Evolutionary conservation across 495 filamentous ascomycete species (phyloP).

Genomic region (Astrocystis sublimbata): DNA sequence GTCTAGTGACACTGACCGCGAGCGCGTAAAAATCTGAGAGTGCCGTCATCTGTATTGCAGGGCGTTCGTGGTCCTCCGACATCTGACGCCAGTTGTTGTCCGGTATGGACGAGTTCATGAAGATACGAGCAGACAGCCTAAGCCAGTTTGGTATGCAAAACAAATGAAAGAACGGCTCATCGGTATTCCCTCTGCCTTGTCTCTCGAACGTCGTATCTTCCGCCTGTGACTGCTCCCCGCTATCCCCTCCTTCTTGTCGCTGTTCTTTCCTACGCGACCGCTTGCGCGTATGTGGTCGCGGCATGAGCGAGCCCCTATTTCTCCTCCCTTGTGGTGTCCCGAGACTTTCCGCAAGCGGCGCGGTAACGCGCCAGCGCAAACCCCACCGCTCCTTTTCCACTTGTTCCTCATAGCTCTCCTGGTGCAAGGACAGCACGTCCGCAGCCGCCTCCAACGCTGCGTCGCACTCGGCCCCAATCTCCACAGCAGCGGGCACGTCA

Average conservation of each 20-base stretch:
- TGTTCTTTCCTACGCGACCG: slow-evolving; percentile 23
- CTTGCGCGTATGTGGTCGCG: slow-evolving; percentile 41
- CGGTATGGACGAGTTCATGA: slow-evolving; percentile 71
- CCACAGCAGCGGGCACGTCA: slow-evolving; percentile 70
- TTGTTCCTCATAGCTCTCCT: slow-evolving; percentile 57
- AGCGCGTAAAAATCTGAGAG: slow-evolving; percentile 75
- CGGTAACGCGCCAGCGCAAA: slow-evolving; percentile 40
- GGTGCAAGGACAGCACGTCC: slow-evolving; percentile 57
- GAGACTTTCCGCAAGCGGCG: slow-evolving; percentile 51
- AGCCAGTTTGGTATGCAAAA: slow-evolving; percentile 64
- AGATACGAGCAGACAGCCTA: slow-evolving; percentile 61
- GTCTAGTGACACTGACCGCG: slow-evolving; percentile 62
- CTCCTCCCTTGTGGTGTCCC: slow-evolving; percentile 10
- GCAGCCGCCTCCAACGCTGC: slow-evolving; percentile 67
- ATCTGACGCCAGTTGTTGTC: slow-evolving; percentile 68
- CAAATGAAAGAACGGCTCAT: slow-evolving; percentile 51
- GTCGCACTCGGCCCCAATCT: slow-evolving; percentile 67
- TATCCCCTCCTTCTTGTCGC: not conserved
- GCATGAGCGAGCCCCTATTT: not conserved
- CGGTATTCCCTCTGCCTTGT: slow-evolving; percentile 31
- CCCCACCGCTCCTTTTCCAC: slow-evolving; percentile 57
- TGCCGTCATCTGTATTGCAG: slow-evolving; percentile 66
- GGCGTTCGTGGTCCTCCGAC: slow-evolving; percentile 46
- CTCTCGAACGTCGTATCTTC: not conserved
- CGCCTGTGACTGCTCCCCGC: not conserved